phyloP scores from a whole-genome alignment of 768 basidiomycete genomes.

The Rhodotorula toruloides region DNA sequence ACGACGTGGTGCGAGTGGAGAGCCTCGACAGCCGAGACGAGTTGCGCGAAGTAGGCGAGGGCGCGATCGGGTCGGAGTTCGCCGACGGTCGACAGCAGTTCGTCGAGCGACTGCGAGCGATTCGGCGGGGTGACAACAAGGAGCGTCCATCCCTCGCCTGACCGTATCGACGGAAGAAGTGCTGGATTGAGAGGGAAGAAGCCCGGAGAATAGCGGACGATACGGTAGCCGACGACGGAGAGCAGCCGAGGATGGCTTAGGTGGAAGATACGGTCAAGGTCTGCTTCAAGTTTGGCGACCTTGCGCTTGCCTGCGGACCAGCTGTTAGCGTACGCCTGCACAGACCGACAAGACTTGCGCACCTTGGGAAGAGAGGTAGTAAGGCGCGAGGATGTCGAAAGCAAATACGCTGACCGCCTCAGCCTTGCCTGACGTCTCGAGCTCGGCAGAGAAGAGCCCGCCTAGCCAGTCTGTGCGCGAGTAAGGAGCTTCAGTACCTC shows the following conservation, averaged over 20 bases:
- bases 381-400: slow-evolving; percentile 32
- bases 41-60: slow-evolving; percentile 19
- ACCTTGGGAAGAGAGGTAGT: slow-evolving; percentile 35
- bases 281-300: slow-evolving; percentile 31
- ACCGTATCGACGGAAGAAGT: slow-evolving; percentile 4
- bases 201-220: slow-evolving; percentile 28
- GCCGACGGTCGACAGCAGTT: slow-evolving; percentile 27
- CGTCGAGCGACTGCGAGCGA: slow-evolving; percentile 19
- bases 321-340: no score
- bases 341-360: no score
- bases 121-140: slow-evolving; percentile 19
- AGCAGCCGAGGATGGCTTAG: slow-evolving; percentile 30
- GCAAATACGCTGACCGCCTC: slow-evolving; percentile 21
- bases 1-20: slow-evolving; percentile 25
- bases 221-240: slow-evolving; percentile 27
- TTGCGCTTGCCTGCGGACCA: slow-evolving; percentile 25
- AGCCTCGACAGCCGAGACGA: slow-evolving; percentile 29
- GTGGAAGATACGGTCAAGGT: slow-evolving; percentile 19
- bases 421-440: background rate
- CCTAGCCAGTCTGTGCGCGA: slow-evolving; percentile 25
- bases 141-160: slow-evolving; percentile 25
- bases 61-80: slow-evolving; percentile 37
- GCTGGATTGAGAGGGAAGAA: slow-evolving; percentile 21
- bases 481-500: no score
- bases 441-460: slow-evolving; percentile 11